These are phyloP conservation scores for Neurospora sp. DNA, from an alignment of 495 filamentous ascomycete species.

Conservation along the genomic window DNA sequence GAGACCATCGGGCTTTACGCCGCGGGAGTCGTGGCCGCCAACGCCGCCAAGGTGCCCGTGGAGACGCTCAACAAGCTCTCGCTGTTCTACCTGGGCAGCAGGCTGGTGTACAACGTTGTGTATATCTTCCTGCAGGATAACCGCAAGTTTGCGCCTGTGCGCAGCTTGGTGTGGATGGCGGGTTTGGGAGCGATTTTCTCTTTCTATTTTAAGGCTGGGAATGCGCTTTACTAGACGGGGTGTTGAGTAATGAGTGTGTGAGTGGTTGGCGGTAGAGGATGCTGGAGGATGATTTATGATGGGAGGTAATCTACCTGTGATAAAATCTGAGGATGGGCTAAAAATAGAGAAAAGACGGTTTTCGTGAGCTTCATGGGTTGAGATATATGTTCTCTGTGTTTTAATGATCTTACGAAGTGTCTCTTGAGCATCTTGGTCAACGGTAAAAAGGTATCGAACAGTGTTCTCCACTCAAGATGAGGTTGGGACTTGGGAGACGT, in stretches of 20 bases:
- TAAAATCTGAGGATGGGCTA: neutral
- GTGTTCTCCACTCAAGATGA: neutral
- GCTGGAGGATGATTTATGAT: neutral
- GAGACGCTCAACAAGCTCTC: slow-evolving; percentile 30
- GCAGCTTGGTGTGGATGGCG: slow-evolving; percentile 30
- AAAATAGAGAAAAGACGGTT: neutral
- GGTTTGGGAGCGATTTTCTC: slow-evolving; percentile 21
- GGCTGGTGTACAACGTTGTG: slow-evolving; percentile 32
- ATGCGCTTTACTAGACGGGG: neutral
- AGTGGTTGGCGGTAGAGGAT: neutral
- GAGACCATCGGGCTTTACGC: slow-evolving; percentile 42
- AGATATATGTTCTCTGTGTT: neutral
- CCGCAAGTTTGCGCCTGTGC: slow-evolving; percentile 16
- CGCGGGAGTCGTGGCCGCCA: slow-evolving; percentile 40
- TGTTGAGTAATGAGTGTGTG: neutral
- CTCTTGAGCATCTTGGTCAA: neutral
- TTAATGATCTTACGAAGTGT: neutral
- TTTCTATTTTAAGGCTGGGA: slow-evolving; percentile 36
- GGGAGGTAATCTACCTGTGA: neutral
- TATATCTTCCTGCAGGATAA: neutral
- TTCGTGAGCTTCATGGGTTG: neutral
- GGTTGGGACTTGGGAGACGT: neutral
- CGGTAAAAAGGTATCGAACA: neutral
- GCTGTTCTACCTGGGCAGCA: slow-evolving; percentile 30
- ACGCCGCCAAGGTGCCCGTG: slow-evolving; percentile 25